These are phyloP conservation scores for Acer campestre DNA, from an alignment of 345 rosid genomes.

Conservation along the genomic window DNA sequence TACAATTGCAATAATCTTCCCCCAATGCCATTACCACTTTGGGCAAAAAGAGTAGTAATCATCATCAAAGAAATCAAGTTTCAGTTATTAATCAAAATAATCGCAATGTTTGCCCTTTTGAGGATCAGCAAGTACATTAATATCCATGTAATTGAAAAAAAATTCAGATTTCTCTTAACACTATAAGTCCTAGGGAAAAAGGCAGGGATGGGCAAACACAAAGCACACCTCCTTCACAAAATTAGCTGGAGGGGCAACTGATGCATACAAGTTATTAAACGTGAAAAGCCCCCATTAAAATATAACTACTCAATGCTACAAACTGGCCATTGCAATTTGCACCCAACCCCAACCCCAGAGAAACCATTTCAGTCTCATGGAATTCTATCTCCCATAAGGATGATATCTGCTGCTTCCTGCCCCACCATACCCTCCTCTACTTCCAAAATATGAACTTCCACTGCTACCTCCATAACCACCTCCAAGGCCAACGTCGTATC, in stretches of 20 bases:
- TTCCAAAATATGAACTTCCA: conserved; percentile 45
- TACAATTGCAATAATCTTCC: background rate
- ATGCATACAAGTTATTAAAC: background rate
- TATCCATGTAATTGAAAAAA: background rate
- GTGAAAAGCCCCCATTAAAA: background rate
- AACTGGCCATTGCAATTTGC: conserved; percentile 11
- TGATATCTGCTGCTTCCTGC: conserved; percentile 77
- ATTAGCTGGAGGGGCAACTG: background rate
- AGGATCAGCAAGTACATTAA: background rate
- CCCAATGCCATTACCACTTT: background rate
- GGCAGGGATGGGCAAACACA: background rate
- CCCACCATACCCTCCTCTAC: conserved; percentile 61
- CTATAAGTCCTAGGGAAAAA: background rate
- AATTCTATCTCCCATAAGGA: conserved; percentile 80
- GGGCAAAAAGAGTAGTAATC: background rate
- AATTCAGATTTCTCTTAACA: background rate
- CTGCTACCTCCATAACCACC: conserved; percentile 42
- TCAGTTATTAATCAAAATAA: background rate
- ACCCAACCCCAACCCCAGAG: background rate
- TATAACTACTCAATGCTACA: conserved; percentile 13
- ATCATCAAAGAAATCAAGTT: background rate
- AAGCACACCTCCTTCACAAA: background rate
- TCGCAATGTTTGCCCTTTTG: conserved; percentile 4
- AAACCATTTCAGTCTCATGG: background rate
- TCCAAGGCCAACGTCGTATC: conserved; percentile 42